Percentiles rank a stretch among this genome's conserved stretches.
Evolutionary conservation across 179 eudicot genomes (phyloP).

Genomic region (Camellia oleifera): DNA sequence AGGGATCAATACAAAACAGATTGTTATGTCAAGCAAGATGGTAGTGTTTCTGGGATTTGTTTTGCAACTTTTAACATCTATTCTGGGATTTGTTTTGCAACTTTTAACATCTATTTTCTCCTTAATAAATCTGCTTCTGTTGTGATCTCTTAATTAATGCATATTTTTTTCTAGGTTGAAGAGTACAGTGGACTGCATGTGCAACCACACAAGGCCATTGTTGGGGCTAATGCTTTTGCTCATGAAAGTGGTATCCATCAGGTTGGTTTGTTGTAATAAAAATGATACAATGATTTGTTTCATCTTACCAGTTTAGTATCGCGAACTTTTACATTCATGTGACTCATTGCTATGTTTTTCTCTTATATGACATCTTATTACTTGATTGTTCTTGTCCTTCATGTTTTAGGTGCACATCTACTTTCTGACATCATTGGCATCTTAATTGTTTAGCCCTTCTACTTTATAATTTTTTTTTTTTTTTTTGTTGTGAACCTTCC

Average conservation of each 20-base stretch:
- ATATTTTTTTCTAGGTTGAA: conserved; percentile 55
- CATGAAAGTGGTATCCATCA: conserved; percentile 99
- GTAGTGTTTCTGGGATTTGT: conserved; percentile 28
- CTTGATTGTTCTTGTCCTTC: background rate
- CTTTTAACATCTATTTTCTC: background rate
- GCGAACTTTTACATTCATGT: background rate
- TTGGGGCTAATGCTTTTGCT: conserved; percentile 97
- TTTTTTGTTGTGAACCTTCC: background rate
- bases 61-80: no score
- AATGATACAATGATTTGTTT: background rate
- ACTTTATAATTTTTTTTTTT: background rate
- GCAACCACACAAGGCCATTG: conserved; percentile 97
- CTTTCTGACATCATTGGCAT: background rate
- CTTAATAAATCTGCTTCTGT: conserved; percentile 9
- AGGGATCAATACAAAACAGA: conserved; percentile 74
- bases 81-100: no score
- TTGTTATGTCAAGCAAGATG: conserved; percentile 92
- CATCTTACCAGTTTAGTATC: background rate
- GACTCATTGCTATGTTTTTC: background rate
- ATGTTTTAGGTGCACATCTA: background rate
- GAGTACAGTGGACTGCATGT: conserved; percentile 79
- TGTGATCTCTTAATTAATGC: background rate
- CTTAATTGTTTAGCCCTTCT: background rate
- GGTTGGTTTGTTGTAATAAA: conserved; percentile 39
- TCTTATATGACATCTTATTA: background rate